phyloP scores from a whole-genome alignment of 306 rosid genomes.

The Arachis hypogaea region DNA sequence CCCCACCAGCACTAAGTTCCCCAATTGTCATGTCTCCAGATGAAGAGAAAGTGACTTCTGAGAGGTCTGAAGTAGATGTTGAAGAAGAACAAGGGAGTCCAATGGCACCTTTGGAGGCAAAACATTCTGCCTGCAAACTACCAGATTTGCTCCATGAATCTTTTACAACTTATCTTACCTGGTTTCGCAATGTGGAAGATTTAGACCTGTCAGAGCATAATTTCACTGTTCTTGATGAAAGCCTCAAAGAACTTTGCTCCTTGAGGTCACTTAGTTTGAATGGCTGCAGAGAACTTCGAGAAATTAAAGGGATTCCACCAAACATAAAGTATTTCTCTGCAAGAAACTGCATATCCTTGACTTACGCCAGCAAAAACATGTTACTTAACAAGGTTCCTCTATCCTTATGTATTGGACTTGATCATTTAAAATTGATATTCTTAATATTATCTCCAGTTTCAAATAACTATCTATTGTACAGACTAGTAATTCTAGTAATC shows the following conservation, averaged over 20 bases:
- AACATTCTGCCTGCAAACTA: not conserved
- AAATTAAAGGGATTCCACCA: not conserved
- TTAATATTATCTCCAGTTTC: no score
- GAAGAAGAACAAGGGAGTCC: not conserved
- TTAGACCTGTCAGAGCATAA: not conserved
- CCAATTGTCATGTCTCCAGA: no score
- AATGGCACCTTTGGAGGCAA: not conserved
- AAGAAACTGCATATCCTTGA: not conserved
- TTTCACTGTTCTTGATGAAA: not conserved
- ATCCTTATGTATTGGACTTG: not conserved
- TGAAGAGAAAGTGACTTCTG: no score
- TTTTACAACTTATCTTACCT: not conserved
- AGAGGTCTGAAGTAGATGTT: not conserved
- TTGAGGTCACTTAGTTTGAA: not conserved
- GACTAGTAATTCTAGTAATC: no score
- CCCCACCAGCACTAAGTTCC: no score
- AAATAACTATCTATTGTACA: no score
- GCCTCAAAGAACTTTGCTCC: constrained; percentile 4
- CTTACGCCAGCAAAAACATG: not conserved
- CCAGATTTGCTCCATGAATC: not conserved
- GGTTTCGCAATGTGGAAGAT: not conserved
- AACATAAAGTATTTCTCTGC: not conserved
- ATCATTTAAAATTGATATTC: not conserved
- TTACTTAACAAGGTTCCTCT: not conserved
- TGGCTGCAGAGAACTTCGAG: not conserved